Conservation (phyloP, 345 rosid species). For the Zanthoxylum bungeanum region DNA sequence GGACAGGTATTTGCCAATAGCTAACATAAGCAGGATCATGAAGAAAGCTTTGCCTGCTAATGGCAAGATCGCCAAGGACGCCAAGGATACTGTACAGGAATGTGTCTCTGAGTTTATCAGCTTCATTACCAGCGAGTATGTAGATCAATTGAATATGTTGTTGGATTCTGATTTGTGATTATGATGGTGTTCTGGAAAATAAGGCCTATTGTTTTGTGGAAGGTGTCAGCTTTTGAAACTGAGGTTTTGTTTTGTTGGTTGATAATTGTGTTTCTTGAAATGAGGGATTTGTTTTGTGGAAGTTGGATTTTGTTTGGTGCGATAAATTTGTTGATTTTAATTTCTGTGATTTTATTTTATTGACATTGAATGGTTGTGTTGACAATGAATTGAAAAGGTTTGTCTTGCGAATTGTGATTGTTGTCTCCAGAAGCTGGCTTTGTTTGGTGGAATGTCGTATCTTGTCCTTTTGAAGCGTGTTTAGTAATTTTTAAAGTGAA, state of each 20-base stretch:
- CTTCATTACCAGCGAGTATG: conserved; percentile 8
- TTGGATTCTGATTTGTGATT: not conserved
- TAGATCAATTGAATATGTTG: not conserved
- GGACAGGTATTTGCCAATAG: too few relatives aligned
- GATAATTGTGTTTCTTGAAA: not conserved
- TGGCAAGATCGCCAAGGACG: too few relatives aligned
- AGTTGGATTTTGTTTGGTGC: not conserved
- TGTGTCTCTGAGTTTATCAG: too few relatives aligned
- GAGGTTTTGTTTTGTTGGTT: not conserved
- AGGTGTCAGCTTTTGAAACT: not conserved
- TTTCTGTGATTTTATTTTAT: not conserved
- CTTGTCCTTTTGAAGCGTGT: conserved; percentile 2
- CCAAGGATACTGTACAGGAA: too few relatives aligned
- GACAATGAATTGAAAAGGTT: not conserved
- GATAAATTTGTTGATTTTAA: not conserved
- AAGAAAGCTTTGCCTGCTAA: too few relatives aligned
- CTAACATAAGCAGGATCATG: too few relatives aligned
- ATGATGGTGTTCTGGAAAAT: not conserved
- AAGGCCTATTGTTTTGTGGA: not conserved
- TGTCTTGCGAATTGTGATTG: not conserved
- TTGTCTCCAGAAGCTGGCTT: not conserved
- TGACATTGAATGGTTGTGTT: not conserved
- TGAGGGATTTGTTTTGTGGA: not conserved
- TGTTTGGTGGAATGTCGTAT: not conserved
- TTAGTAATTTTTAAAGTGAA: not conserved